phyloP scores from a whole-genome alignment of 371 early-diverging fungal genomes.

The Mucor lusitanicus region DNA sequence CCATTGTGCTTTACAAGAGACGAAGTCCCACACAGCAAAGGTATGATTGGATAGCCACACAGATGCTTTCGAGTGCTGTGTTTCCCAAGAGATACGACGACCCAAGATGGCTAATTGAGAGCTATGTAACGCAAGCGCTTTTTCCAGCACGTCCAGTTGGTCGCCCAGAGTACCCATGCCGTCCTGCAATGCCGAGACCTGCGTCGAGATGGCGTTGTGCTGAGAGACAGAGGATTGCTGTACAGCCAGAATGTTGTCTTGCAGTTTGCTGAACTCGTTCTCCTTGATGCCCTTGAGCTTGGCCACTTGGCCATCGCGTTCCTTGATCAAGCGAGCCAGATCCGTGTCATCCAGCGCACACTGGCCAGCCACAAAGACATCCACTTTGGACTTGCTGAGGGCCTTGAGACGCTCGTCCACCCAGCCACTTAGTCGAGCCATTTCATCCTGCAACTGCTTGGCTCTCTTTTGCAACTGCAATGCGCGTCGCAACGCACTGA shows the following conservation, averaged over 20 bases:
- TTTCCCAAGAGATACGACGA: slow-evolving; percentile 37
- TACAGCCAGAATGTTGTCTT: slow-evolving; percentile 17
- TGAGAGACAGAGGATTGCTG: background rate
- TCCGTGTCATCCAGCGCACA: slow-evolving; percentile 33
- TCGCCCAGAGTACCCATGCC: slow-evolving; percentile 14
- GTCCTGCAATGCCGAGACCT: background rate
- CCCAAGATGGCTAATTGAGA: slow-evolving; percentile 25
- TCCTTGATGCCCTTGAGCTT: slow-evolving; percentile 31
- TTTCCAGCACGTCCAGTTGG: slow-evolving; percentile 22
- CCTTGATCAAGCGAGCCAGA: slow-evolving; percentile 29
- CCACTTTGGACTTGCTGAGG: slow-evolving; percentile 26
- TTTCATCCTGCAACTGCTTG: slow-evolving; percentile 39
- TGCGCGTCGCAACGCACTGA: slow-evolving; percentile 36
- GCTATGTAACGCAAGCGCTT: slow-evolving; percentile 22
- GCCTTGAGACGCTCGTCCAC: slow-evolving; percentile 32
- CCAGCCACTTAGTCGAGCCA: slow-evolving; percentile 27
- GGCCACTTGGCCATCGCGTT: slow-evolving; percentile 30
- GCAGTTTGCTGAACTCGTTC: slow-evolving; percentile 27
- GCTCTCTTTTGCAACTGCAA: slow-evolving; percentile 34
- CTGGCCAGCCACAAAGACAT: slow-evolving; percentile 29
- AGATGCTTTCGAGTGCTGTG: slow-evolving; percentile 16
- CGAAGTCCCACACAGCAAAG: slow-evolving; percentile 35
- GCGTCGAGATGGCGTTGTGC: background rate
- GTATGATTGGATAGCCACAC: slow-evolving; percentile 26
- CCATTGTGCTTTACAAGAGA: slow-evolving; percentile 39